Evolutionary conservation across 1,284 basidiomycete genomes (phyloP), one percentile per base, ranked within the genome.

Genomic region (Serendipita sp.): DNA sequence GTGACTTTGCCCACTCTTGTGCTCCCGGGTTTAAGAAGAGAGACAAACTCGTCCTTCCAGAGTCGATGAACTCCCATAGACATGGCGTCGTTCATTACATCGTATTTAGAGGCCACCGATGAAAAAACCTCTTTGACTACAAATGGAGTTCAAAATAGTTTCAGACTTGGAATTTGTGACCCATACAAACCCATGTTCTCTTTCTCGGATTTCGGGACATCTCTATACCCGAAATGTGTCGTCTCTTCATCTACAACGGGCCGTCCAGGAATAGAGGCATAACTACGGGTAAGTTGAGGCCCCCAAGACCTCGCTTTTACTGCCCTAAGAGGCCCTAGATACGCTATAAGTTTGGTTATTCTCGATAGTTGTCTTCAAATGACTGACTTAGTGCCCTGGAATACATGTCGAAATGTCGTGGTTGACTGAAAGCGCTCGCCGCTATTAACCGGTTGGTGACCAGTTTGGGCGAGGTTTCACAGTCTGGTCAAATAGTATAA

Each of bases 61-160:
- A 99, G 76, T 53, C 96, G 82, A 72, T 99, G 96, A 30, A 99
- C 88, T 38, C 96, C 96, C 64, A 98, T 76, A 3, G 95, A 99
- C 77, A 95, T 92, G 30, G 93, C 92, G 72, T 99, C 96, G 79
- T 99, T 99, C 94, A 99, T 97, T 47, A 98, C 74, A 74, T 99
- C 95, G 75, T 99, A 99, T 62, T 85, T 91, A 45, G 91, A 90
- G 47, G 96, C 93, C 62, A 99, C 95, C 3, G 91, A 95, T 69
- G 91, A 88, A 76, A 99, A 99, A 62, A 99, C 94, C 66, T 82
- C 81, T 68, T 90, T 91, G 64, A 99, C 95, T 61, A 69, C 75
- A 55, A 61, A 77, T 77, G 78, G 42, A 82, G 71, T 0, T 72
- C 76, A 68, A 77, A 77, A 67, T 77, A 76, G 13, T 45, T 50